Base-by-base conservation (phyloP, 2,329 filamentous ascomycete species). In the Rhinocladiella similis region DNA sequence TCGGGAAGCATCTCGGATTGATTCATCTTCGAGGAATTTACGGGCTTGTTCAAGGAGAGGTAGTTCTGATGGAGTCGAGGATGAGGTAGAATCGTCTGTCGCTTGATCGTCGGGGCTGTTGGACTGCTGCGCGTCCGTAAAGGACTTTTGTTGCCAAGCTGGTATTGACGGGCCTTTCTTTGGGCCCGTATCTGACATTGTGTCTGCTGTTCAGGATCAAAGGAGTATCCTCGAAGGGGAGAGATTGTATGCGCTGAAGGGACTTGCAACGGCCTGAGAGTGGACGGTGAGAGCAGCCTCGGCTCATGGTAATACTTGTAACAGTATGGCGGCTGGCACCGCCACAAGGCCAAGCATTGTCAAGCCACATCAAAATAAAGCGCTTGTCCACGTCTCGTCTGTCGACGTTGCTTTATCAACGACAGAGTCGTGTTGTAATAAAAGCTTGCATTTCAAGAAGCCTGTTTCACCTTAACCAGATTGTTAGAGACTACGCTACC, bases 11-110 rank as follows among this genome's bases (percentile, higher is more conserved):
- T 87, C 76, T 56, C 82, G 84, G 55, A 96, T 89, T 18, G 80
- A 78, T 6, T 89, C 84, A 58, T 95, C 87, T 49, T 89, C 78
- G 3, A 97, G 80, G 68, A 96, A 97, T 51, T 79, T 83, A 42
- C 82, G 80, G 25, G 91, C 91, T 68, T 91, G 84, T 14, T 90
- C 84, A 35, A 89, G 67, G 12, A 80, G 69, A 42, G 66, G 59
- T n/a, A 62, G 69, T 60, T 65, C 72, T 68, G 53, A 66, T 53
- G 50, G 20, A 29, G 20, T 53, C 18, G 47, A 29, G 14, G 53
- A 20, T 25, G 46, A 50, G 16, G 13, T 47, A n/a, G 46, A 36
- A 16, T 38, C 29, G 12, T 51, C 27, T 5, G 38, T 41, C 51
- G 66, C 63, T 56, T 68, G 64, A 56, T 63, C 54, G 42, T 63